Percentiles rank a stretch among this genome's conserved stretches.
These are phyloP conservation scores for Hemerocallis citrina DNA, from an alignment of 106 monocot species.

Conservation along the genomic window DNA sequence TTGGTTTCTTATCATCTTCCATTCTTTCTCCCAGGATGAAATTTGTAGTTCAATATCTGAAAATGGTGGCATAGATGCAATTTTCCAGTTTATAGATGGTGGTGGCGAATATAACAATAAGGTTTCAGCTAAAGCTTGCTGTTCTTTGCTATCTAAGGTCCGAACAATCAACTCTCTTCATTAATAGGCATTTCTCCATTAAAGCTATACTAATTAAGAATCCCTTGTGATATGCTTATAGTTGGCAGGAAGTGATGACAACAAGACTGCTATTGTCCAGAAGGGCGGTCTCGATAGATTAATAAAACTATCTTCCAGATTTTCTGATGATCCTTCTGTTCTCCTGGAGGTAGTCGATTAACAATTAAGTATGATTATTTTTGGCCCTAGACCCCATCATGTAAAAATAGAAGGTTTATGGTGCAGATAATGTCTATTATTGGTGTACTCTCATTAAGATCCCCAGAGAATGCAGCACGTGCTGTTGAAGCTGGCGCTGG, in stretches of 20 bases:
- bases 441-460: conserved; percentile 60
- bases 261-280: conserved; percentile 71
- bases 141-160: conserved; percentile 91
- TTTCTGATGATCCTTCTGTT: conserved; percentile 76
- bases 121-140: conserved; percentile 48
- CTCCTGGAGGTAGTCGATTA: conserved; percentile 65
- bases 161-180: not conserved
- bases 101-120: conserved; percentile 37
- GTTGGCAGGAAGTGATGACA: conserved; percentile 90
- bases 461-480: conserved; percentile 84
- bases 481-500: conserved; percentile 85
- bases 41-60: conserved; percentile 86
- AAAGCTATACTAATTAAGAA: conserved; percentile 2
- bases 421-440: conserved; percentile 78
- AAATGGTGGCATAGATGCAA: conserved; percentile 81
- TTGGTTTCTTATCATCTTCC: not conserved
- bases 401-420: not conserved
- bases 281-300: conserved; percentile 68
- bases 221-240: conserved; percentile 22
- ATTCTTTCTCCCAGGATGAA: conserved; percentile 64
- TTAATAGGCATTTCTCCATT: not conserved
- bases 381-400: not conserved
- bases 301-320: conserved; percentile 66
- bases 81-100: conserved; percentile 57
- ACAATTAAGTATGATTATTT: not conserved